Base-by-base conservation (phyloP, 2,329 filamentous ascomycete species). In the Neofusicoccum ribis region DNA sequence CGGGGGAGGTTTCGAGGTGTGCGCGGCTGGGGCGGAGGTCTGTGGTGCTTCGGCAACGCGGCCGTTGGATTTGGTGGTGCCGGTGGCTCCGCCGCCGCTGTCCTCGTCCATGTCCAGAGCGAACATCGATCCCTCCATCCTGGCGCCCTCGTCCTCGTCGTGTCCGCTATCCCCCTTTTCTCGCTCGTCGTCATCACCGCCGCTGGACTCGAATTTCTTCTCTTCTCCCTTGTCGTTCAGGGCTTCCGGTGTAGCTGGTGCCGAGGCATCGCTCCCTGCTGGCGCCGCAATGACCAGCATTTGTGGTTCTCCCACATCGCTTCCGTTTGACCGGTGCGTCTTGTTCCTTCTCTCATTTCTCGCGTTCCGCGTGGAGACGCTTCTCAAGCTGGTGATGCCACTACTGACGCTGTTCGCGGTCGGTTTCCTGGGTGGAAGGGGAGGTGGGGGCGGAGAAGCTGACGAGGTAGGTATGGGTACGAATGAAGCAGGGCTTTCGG, bases 381-480 rank as follows among this genome's bases (percentile, higher is more conserved):
- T 31, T 31, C 27, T 31, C 27, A 31, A 31, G 27, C 27, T 31
- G 27, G 27, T 31, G 27, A 7, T 31, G 27, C 27, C 27, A 31
- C 27, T 31, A 7, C 27, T 31, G 6, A 31, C 27, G 27, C 27
- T 31, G 5, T 31, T 31, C 27, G 27, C 27, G 39, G 39, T 41
- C 15, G 39, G 39, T 41, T 15, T 12, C 11, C 39, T 41, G 39
- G 39, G 39, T 15, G 39, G 39, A 14, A 41, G 39, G 12, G 39
- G 39, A 5, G 39, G 39, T 14, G 39, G 39, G 15, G 27, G 27
- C 3, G 76, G 69, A 50, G 77, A 76, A 49, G 71, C 70, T 20
- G 67, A 39, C 8, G 63, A 15, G 67, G 68, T n/a, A 72, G 66
- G 60, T 77, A 76, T 64, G 49, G 27, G 27, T 31, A 31, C 27